These are phyloP conservation scores for grape (Vitis vinifera) DNA, from an alignment of 164 flowering plant species.

Conservation along the genomic window DNA sequence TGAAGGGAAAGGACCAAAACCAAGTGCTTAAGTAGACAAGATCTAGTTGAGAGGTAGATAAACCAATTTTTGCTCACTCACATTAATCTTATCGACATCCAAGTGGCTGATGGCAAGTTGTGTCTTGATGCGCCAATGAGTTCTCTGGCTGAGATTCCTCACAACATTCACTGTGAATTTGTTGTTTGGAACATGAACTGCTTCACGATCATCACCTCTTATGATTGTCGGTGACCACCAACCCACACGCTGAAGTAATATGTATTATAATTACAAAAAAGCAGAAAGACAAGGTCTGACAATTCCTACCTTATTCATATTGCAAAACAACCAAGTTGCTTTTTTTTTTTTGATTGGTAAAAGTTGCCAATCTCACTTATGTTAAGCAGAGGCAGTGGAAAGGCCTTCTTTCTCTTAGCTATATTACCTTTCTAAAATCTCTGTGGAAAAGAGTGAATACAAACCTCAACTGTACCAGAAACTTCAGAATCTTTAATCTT, in stretches of 20 bases:
- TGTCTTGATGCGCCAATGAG: slow-evolving; percentile 97
- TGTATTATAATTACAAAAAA: not conserved
- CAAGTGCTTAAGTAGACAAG: not conserved
- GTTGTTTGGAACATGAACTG: slow-evolving; percentile 95
- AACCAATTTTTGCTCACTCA: slow-evolving; percentile 33
- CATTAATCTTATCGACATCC: slow-evolving; percentile 88
- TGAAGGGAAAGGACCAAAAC: not conserved
- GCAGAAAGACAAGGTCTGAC: no score
- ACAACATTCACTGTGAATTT: slow-evolving; percentile 90
- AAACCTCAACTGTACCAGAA: slow-evolving; percentile 98
- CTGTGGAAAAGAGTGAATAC: slow-evolving; percentile 16
- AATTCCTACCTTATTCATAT: no score
- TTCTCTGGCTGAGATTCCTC: slow-evolving; percentile 93
- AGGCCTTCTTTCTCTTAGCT: no score
- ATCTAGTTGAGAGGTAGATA: slow-evolving; percentile 1
- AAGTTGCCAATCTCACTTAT: not conserved
- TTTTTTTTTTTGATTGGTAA: not conserved
- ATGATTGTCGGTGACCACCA: slow-evolving; percentile 99
- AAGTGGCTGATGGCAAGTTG: slow-evolving; percentile 92
- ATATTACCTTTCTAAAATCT: no score
- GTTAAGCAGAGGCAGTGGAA: not conserved
- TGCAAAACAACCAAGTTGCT: no score
- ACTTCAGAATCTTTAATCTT: slow-evolving; percentile 97
- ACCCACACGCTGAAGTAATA: slow-evolving; percentile 78
- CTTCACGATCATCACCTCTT: slow-evolving; percentile 98